Evolutionary conservation across 2,329 filamentous ascomycete genomes (phyloP), one percentile per base, ranked within the genome.

Genomic region (Diaporthe capsici): DNA sequence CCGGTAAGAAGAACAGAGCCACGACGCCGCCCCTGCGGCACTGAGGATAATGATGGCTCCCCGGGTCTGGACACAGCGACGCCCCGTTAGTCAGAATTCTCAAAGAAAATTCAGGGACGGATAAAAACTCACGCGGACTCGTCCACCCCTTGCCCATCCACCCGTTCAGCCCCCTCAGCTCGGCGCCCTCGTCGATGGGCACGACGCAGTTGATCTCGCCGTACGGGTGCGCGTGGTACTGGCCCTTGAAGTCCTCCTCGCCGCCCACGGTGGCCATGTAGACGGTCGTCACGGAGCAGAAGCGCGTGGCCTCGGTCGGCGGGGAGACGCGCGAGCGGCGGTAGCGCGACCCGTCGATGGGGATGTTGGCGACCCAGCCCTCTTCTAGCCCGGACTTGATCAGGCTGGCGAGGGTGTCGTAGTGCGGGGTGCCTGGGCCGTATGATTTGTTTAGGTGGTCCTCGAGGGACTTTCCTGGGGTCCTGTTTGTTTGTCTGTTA

Each of bases 131-230:
- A 0, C 87, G 88, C 0, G 88, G 87, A 60, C 84, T 85, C 31
- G 89, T 91, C 89, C 89, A 91, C 0, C 89, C 89, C 0, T 86
- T 86, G 0, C 87, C 88, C 79, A 88, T 87, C 89, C 89, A 91
- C 1, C 88, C 88, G 72, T 86, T 84, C 88, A 91, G 88, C 8
- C 89, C 89, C 81, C 85, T 88, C 68, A 91, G 79, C 82, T 91
- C 86, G 2, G 88, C 87, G 5, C 78, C 81, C 6, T 84, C 76
- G 75, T 89, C 88, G 17, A 91, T 82, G 78, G 87, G 87, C 9
- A 90, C 82, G 0, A 90, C 87, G 77, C 88, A 90, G 78, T 90
- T 90, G 79, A 90, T 89, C 82, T 90, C 88, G 8, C 88, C 88
- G 71, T 90, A 90, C 1, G 88, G 88, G 78, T 90, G 88, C 6